A percentile compares a stretch with the other conserved stretches of the same genome.
Evolutionary conservation across 148 eudicot species (phyloP).

Genomic region (Silene conica): DNA sequence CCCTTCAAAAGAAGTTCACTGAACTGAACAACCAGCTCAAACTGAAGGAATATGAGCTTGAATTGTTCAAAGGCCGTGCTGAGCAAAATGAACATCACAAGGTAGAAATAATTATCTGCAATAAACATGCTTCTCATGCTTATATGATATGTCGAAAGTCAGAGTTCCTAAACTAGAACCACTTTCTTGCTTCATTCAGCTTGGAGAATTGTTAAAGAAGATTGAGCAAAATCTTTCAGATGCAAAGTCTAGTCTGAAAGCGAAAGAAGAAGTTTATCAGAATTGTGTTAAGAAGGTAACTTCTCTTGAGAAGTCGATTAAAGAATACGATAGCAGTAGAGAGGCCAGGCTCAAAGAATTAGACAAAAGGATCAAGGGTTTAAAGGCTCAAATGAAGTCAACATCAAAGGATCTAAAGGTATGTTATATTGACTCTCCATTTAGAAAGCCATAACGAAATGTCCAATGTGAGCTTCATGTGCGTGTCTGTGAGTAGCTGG

Average conservation of each 20-base stretch:
- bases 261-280: conserved; percentile 53
- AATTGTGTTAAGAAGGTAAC: conserved; percentile 62
- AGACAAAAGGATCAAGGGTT: conserved; percentile 71
- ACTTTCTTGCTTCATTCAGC: conserved; percentile 38
- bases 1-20: conserved; percentile 69
- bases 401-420: conserved; percentile 86
- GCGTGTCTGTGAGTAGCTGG: neutral
- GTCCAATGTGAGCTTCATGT: neutral
- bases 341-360: conserved; percentile 72
- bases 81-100: conserved; percentile 96
- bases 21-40: conserved; percentile 76
- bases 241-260: conserved; percentile 58
- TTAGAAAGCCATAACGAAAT: neutral
- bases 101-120: conserved; percentile 36
- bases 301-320: conserved; percentile 69
- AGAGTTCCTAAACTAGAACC: conserved; percentile 1
- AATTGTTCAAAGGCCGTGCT: conserved; percentile 68
- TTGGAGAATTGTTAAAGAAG: conserved; percentile 72
- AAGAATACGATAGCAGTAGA: conserved; percentile 64
- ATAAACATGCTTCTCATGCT: neutral
- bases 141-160: neutral
- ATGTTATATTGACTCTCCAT: conserved; percentile 18
- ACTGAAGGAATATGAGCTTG: conserved; percentile 82
- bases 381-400: conserved; percentile 72
- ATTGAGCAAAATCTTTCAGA: conserved; percentile 83